Evolutionary conservation across 352 stramenopile species (phyloP).

Genomic region (Globisporangium emineosum): DNA sequence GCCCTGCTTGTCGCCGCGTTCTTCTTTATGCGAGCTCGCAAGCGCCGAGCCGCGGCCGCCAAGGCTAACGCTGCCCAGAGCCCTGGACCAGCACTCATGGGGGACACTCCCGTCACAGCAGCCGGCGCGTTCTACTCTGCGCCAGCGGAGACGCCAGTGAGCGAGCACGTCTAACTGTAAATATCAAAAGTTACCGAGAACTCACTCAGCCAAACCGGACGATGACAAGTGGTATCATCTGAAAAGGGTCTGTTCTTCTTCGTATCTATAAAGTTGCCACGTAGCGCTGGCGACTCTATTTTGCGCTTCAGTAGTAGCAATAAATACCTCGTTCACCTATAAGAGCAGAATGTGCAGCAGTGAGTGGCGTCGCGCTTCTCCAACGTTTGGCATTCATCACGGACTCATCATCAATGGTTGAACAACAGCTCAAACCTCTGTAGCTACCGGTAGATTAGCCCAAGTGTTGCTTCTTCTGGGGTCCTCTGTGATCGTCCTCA

Average conservation of each 20-base stretch:
- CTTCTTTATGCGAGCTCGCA: constrained; percentile 17
- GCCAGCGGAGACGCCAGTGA: neutral
- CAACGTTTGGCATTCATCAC: no score
- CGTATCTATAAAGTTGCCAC: constrained; percentile 1
- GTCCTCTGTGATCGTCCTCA: no score
- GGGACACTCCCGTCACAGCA: neutral
- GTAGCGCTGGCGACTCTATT: constrained; percentile 1
- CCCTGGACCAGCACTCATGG: neutral
- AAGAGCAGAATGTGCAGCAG: no score
- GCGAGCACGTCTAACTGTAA: constrained; percentile 6
- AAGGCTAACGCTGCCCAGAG: neutral
- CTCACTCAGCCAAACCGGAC: no score
- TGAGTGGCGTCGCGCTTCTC: no score
- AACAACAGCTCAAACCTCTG: no score
- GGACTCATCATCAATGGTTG: no score
- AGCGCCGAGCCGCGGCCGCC: neutral
- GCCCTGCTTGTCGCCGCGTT: constrained; percentile 35
- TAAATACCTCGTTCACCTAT: no score
- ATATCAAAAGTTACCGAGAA: no score
- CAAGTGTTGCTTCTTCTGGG: no score
- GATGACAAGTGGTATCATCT: constrained; percentile 5
- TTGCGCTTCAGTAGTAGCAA: no score
- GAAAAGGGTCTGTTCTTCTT: neutral
- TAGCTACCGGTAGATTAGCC: no score
- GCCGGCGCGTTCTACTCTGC: constrained; percentile 3